A percentile compares a stretch with the other conserved stretches of the same genome.
phyloP scores from a whole-genome alignment of 78 protist genomes.

The Anaeramoeba flamelloides region DNA sequence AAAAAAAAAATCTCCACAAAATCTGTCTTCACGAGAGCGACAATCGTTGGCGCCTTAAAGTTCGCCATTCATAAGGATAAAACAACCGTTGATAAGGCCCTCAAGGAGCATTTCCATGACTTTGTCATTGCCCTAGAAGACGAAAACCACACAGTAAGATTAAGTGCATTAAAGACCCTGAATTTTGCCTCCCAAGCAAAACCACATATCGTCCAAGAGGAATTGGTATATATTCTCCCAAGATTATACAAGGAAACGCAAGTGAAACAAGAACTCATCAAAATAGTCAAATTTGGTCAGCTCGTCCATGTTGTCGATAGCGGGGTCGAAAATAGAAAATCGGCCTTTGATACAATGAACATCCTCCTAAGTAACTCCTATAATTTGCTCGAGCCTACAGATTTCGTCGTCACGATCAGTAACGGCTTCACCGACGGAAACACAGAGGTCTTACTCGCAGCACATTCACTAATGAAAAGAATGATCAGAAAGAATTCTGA shows the following conservation, averaged over 20 bases:
- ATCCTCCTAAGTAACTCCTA: constrained; percentile 46
- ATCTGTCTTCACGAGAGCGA: constrained; percentile 14
- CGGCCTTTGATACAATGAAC: no score
- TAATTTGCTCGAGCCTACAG: constrained; percentile 22
- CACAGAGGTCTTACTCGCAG: no score
- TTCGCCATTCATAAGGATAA: constrained; percentile 46
- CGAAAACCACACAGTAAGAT: constrained; percentile 46
- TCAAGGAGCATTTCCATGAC: constrained; percentile 7
- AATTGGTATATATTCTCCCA: constrained; percentile 33
- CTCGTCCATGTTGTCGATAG: constrained; percentile 79
- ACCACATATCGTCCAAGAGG: constrained; percentile 30
- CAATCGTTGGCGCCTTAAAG: constrained; percentile 50
- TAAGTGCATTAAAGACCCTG: constrained; percentile 51
- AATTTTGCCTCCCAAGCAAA: constrained; percentile 59
- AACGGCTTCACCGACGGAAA: constrained; percentile 54
- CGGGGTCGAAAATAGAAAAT: constrained; percentile 68
- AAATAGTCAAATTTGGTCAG: constrained; percentile 72
- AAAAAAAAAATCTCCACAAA: background rate
- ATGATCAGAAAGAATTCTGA: no score
- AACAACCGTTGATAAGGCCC: constrained; percentile 23
- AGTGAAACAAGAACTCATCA: constrained; percentile 45
- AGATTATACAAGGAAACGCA: constrained; percentile 39
- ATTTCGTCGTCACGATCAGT: constrained; percentile 30
- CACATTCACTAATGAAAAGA: no score
- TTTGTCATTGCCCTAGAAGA: constrained; percentile 41